phyloP scores from a whole-genome alignment of 176 grass and related monocot species.

The Raddia distichophylla region DNA sequence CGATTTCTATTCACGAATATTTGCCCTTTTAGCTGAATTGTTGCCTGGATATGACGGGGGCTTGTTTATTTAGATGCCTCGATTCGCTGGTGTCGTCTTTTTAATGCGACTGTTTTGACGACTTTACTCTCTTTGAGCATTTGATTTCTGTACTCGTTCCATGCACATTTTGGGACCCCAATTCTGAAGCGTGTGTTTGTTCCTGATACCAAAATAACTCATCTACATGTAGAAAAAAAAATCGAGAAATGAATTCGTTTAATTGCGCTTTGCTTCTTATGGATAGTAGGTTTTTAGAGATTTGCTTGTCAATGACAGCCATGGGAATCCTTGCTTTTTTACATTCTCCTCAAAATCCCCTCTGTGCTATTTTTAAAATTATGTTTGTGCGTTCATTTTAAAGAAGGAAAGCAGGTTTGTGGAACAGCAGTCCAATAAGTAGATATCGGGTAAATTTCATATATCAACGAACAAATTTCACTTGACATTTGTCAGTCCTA shows the following conservation, averaged over 20 bases:
- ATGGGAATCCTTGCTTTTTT: slow-evolving; percentile 20
- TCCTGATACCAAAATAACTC: neutral
- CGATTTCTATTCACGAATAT: neutral
- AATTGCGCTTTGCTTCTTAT: slow-evolving; percentile 26
- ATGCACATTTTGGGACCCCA: neutral
- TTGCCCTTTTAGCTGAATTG: neutral
- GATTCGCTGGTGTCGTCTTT: neutral
- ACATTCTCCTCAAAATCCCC: neutral
- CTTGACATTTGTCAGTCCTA: neutral
- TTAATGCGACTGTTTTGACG: neutral
- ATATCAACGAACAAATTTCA: slow-evolving; percentile 12
- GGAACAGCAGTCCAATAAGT: slow-evolving; percentile 14
- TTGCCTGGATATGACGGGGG: neutral
- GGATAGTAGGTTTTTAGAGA: slow-evolving; percentile 14
- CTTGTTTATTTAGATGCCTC: neutral
- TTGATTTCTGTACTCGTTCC: neutral
- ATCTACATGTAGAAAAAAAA: neutral
- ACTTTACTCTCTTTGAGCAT: neutral
- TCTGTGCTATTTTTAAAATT: neutral
- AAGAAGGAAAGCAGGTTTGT: slow-evolving; percentile 15
- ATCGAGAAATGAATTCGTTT: neutral
- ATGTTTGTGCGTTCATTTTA: slow-evolving; percentile 12
- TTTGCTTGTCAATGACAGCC: slow-evolving; percentile 2
- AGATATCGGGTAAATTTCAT: neutral
- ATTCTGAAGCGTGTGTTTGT: slow-evolving; percentile 2